Evolutionary conservation across 164 flowering plant species (phyloP), one percentile per base, ranked within the genome.

Genomic region (Aristolochia contorta): DNA sequence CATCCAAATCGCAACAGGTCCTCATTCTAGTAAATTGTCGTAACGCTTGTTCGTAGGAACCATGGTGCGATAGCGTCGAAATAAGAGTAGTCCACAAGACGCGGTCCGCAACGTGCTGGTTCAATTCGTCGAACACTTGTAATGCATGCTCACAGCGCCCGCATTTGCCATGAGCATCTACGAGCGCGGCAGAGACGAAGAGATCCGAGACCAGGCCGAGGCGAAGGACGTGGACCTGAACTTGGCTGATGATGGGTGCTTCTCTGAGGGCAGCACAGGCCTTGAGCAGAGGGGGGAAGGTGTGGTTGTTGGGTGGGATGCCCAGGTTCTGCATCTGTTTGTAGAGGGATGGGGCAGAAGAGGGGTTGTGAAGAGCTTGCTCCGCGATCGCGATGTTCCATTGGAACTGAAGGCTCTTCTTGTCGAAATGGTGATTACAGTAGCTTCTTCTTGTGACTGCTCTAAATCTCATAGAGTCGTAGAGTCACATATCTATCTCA

Each of bases 31-130:
- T 25, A 57, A 65, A 72, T 3, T 43, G 27, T 54, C 37, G 59
- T 19, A 68, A 65, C 12, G 72, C 67, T 37, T 68, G 45, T 6
- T 33, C 14, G 12, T 19, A 15, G 21, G 15, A 43, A 21, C 63
- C 69, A 47, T 58, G 65, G 12, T 19, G 14, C 1, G 69, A 61
- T 9, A 65, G 50, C 23, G 66, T 59, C 9, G 69, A 65, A 14
- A 72, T 48, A 30, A 72, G 69, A 2, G 75, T 43, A 12, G 75
- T 72, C 72, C 72, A 68, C 13, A 67, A 60, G 58, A 68, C 69
- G 3, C 59, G 52, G 65, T 72, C 73, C 2, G 55, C 37, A 4
- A 30, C 57, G 48, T 59, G 19, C 6, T 32, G 61, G 8, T 69
- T 64, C 64, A 72, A 64, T 72, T 68, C 69, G 10, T 65, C 69